Conservation (phyloP, 495 filamentous ascomycete species). For the Lichina pygmaea region DNA sequence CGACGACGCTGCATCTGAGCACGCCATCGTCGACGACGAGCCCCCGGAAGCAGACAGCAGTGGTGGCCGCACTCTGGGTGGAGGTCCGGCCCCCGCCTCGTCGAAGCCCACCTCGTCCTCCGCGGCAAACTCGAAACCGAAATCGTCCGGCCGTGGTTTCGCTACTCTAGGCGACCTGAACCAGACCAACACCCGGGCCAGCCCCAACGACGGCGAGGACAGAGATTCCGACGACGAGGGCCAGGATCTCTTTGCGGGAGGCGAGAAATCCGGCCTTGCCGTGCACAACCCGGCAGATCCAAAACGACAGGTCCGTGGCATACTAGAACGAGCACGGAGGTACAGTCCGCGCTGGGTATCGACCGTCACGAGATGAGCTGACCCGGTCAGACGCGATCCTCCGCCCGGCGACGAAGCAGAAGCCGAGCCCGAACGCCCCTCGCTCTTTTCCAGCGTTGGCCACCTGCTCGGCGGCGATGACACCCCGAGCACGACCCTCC, state of each 20-base stretch:
- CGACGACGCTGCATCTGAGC: no score
- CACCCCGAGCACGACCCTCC: slow-evolving; percentile 43
- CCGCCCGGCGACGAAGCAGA: no score
- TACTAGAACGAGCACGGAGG: slow-evolving; percentile 60
- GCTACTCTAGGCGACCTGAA: slow-evolving; percentile 26
- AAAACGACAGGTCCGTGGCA: slow-evolving; percentile 43
- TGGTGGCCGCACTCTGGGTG: slow-evolving; percentile 14
- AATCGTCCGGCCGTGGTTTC: slow-evolving; percentile 22
- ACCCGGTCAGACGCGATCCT: no score
- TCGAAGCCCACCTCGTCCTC: slow-evolving; percentile 13
- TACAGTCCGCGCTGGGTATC: slow-evolving; percentile 13
- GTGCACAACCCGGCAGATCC: slow-evolving; percentile 70
- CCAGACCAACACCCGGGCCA: background rate
- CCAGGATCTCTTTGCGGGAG: slow-evolving; percentile 75
- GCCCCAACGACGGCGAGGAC: slow-evolving; percentile 26
- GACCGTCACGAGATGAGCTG: no score
- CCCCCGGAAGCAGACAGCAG: background rate
- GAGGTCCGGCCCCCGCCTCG: slow-evolving; percentile 6
- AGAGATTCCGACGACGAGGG: slow-evolving; percentile 33
- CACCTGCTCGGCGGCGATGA: slow-evolving; percentile 81
- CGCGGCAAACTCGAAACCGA: background rate
- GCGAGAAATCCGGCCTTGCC: slow-evolving; percentile 87
- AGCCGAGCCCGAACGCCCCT: background rate
- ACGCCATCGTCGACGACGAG: no score
- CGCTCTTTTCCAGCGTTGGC: slow-evolving; percentile 51